Percentiles rank a stretch among this genome's conserved stretches.
phyloP scores from a whole-genome alignment of 345 rosid species.

The Euclidium syriacum region DNA sequence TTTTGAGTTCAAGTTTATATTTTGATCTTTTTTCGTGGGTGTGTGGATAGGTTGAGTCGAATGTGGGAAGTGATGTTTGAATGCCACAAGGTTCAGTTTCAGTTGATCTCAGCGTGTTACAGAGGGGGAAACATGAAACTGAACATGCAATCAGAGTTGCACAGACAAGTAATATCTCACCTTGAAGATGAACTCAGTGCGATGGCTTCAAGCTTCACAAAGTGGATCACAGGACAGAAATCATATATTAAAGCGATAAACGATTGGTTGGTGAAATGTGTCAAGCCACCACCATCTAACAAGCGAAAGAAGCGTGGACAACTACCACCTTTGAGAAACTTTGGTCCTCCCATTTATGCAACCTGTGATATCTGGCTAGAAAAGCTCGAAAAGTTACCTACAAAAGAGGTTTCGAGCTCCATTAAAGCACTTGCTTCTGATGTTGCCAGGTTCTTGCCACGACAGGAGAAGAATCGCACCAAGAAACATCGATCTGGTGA shows the following conservation, averaged over 20 bases:
- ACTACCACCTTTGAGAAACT: constrained; percentile 28
- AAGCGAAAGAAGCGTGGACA: constrained; percentile 33
- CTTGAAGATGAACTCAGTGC: constrained; percentile 61
- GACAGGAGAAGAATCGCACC: constrained; percentile 64
- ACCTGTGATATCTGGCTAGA: constrained; percentile 76
- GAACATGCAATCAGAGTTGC: constrained; percentile 58
- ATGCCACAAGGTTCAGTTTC: constrained; percentile 76
- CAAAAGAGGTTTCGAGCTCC: constrained; percentile 59
- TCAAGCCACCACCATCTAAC: constrained; percentile 27
- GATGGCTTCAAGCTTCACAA: constrained; percentile 60
- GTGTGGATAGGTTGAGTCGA: constrained; percentile 61
- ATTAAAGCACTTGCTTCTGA: constrained; percentile 60
- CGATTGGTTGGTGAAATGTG: constrained; percentile 71
- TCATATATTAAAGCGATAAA: constrained; percentile 61
- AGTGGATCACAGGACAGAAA: constrained; percentile 74
- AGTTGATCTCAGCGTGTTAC: constrained; percentile 48
- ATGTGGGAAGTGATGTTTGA: constrained; percentile 97
- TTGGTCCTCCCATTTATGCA: constrained; percentile 72
- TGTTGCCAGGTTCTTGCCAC: constrained; percentile 56
- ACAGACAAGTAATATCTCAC: constrained; percentile 50
- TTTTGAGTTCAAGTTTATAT: not conserved
- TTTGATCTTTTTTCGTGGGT: not conserved
- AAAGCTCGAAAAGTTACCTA: constrained; percentile 40
- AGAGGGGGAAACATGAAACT: constrained; percentile 39
- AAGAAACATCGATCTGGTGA: constrained; percentile 41